Base-by-base conservation (phyloP, 2,329 filamentous ascomycete species). In the Colletotrichum sp. region DNA sequence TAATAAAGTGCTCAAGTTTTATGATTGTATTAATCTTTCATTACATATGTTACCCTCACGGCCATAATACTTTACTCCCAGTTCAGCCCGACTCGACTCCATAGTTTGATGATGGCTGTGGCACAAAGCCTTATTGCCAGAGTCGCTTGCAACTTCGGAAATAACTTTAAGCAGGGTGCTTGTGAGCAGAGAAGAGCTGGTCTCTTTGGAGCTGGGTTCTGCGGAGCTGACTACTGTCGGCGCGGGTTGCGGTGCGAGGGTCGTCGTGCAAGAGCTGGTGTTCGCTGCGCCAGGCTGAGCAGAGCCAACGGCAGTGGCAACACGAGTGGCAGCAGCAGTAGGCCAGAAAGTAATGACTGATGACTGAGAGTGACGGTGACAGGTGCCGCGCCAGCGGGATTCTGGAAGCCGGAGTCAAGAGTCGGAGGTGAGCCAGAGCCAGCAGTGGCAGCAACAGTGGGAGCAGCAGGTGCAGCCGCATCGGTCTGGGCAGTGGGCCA, bases 141-240 rank as follows among this genome's bases (percentile, higher is more conserved):
- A 44, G 36, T 44, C 36, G 36, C 36, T 44, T 39, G 8, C 36
- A 39, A 3, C 79, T 57, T 84, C 84, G 2, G 80, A 79, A 30
- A 87, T 84, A 62, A 86, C 68, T 26, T 87, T 87, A 70, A 82
- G 81, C 83, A 85, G 86, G 21, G 84, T 86, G 64, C 82, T 83
- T 9, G 85, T 87, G 32, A 82, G 79, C 5, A 85, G 73, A 8
- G 78, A 78, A 3, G 79, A 62, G 26, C 28, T 32, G 30, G 32
- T 32, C n/a, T 49, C 44, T 13, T 6, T 49, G 10, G n/a, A 49
- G 18, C 39, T 44, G 18, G 39, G 39, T n/a, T n/a, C 16, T 4
- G 30, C 4, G 6, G 59, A 62, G 26, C 28, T 15, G 59, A 34
- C 5, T 32, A 8, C 28, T 5, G 30, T n/a, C 34, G 52, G 30